phyloP scores from a whole-genome alignment of 352 stramenopile species.

The Pythium vanterpoolii region DNA sequence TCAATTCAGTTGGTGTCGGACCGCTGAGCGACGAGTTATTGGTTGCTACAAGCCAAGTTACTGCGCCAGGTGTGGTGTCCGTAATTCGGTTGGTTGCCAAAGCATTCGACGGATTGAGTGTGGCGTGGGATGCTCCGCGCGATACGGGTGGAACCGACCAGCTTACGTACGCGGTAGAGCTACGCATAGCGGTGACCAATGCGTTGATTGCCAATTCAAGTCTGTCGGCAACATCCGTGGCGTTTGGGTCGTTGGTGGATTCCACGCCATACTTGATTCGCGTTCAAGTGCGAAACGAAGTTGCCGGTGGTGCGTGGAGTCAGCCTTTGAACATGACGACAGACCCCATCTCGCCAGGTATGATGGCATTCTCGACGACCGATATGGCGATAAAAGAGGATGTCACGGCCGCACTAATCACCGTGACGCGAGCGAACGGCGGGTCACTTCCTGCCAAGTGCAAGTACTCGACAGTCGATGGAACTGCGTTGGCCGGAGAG shows the following conservation, averaged over 20 bases:
- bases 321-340: constrained; percentile 27
- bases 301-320: constrained; percentile 32
- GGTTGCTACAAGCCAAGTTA: constrained; percentile 25
- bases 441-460: constrained; percentile 36
- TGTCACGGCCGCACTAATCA: constrained; percentile 6
- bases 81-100: constrained; percentile 13
- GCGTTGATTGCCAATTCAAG: neutral
- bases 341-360: constrained; percentile 41
- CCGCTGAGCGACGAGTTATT: constrained; percentile 23
- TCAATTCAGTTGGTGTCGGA: constrained; percentile 32
- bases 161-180: constrained; percentile 29
- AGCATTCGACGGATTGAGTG: constrained; percentile 24
- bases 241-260: constrained; percentile 22
- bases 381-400: constrained; percentile 29
- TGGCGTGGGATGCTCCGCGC: constrained; percentile 30
- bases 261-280: constrained; percentile 32
- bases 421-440: constrained; percentile 30
- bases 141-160: constrained; percentile 35
- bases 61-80: constrained; percentile 25
- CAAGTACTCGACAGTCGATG: constrained; percentile 28
- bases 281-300: constrained; percentile 28
- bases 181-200: constrained; percentile 3
- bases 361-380: constrained; percentile 31
- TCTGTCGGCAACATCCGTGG: neutral
- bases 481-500: constrained; percentile 29